Base-by-base conservation (phyloP, 2,329 filamentous ascomycete species). In the Fusarium proliferatum region DNA sequence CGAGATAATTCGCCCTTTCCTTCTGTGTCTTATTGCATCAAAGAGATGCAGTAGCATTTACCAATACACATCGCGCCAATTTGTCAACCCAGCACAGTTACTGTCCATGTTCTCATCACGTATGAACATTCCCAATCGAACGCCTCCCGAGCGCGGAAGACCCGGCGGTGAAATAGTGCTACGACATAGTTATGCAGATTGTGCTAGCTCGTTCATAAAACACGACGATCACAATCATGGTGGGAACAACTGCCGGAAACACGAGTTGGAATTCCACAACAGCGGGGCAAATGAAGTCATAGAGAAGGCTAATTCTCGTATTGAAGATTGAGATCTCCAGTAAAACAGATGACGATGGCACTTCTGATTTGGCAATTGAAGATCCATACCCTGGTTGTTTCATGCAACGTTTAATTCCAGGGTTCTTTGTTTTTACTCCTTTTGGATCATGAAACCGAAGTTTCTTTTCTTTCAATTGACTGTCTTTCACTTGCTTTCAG, bases 221-320 rank as follows among this genome's bases (percentile, higher is more conserved):
- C 17, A 15, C 7, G 59, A 34, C 21, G 52, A 69, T 70, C 46
- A 19, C 41, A 69, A 69, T 70, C n/a, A 46, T 33, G 7, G 30
- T n/a, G 33, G 52, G 15, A 39, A 45, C 36, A 43, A 39, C 21
- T 64, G 13, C 26, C 56, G 19, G 48, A 51, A 28, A 30, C n/a
- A 53, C 61, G 46, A 45, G 45, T 23, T 7, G 8, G 26, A 23
- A 46, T 41, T 5, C 30, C 46, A 26, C n/a, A 23, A 11, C 15
- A 49, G 66, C 34, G 67, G 67, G 53, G 26, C 38, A 11, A 6
- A 70, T 69, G 65, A 59, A 58, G 41, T 64, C 65, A 65, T 42
- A 3, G 7, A 16, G 6, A 52, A 58, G 23, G 30, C 58, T 69
- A 69, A 43, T 17, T 48, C 67, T 69, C 67, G 65, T 69, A 69